Percentiles rank a stretch among this genome's conserved stretches.
These are phyloP conservation scores for Fusarium sacchari DNA, from an alignment of 2,329 filamentous ascomycete species.

Conservation along the genomic window DNA sequence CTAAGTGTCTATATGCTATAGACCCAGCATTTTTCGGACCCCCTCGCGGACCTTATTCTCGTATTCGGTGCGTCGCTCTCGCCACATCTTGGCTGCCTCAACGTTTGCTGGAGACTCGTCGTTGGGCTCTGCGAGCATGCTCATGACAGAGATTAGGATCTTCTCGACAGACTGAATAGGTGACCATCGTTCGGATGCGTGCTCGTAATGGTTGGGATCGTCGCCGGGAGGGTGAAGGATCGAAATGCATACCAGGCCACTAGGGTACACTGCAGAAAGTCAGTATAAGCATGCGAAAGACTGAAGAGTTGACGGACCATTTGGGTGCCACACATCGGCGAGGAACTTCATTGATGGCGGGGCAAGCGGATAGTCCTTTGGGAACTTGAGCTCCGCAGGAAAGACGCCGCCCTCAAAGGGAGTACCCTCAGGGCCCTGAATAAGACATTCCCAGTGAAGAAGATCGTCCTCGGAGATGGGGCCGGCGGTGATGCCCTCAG, in stretches of 20 bases:
- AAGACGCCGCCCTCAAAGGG: slow-evolving; percentile 97
- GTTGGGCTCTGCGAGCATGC: slow-evolving; percentile 96
- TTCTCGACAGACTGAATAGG: slow-evolving; percentile 98
- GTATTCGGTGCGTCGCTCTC: slow-evolving; percentile 84
- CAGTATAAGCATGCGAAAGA: not conserved
- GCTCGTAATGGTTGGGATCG: slow-evolving; percentile 98
- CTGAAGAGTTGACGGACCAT: slow-evolving; percentile 67
- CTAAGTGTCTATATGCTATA: slow-evolving; percentile 56
- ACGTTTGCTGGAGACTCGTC: slow-evolving; percentile 97
- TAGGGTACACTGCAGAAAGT: slow-evolving; percentile 78
- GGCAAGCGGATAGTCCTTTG: slow-evolving; percentile 94
- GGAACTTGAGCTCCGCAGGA: slow-evolving; percentile 93
- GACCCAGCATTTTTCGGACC: slow-evolving; percentile 80
- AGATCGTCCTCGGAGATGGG: slow-evolving; percentile 95
- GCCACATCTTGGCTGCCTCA: slow-evolving; percentile 96
- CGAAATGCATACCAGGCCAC: slow-evolving; percentile 95
- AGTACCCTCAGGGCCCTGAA: slow-evolving; percentile 93
- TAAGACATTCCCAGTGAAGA: slow-evolving; percentile 94
- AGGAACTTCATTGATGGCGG: slow-evolving; percentile 97
- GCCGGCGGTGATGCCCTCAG: slow-evolving; percentile 97
- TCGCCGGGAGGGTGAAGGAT: slow-evolving; percentile 96
- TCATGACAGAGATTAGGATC: slow-evolving; percentile 96
- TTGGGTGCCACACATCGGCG: slow-evolving; percentile 95
- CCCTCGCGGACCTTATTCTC: slow-evolving; percentile 86
- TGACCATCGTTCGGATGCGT: slow-evolving; percentile 93